A percentile compares a stretch with the other conserved stretches of the same genome.
phyloP scores from a whole-genome alignment of 495 filamentous ascomycete species.

The Penicillium ochrochloron region DNA sequence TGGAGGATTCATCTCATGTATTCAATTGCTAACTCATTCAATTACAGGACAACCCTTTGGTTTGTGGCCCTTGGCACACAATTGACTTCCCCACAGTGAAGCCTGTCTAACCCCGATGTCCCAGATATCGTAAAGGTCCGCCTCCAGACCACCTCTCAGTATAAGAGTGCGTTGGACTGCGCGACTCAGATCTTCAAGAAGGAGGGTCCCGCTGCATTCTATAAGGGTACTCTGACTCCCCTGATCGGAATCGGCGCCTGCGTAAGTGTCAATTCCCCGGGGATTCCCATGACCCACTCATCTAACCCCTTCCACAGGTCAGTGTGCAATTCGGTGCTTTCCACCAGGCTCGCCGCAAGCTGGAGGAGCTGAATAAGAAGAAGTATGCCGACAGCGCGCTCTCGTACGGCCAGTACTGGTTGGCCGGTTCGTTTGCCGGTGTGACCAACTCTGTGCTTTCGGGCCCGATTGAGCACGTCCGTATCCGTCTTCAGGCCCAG shows the following conservation, averaged over 20 bases:
- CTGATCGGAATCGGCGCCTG: constrained; percentile 96
- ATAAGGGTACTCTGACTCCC: constrained; percentile 98
- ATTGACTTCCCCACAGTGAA: constrained; percentile 5
- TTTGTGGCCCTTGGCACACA: constrained; percentile 37
- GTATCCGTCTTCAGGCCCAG: constrained; percentile 97
- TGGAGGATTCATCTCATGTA: neutral
- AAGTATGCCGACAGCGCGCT: constrained; percentile 57
- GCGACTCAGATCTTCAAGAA: constrained; percentile 82
- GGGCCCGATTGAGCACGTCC: constrained; percentile 93
- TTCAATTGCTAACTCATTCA: constrained; percentile 32
- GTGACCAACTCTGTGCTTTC: constrained; percentile 89
- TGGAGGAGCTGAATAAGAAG: constrained; percentile 74
- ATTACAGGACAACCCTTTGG: constrained; percentile 87
- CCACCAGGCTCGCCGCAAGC: constrained; percentile 83
- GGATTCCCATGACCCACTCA: neutral
- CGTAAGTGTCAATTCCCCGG: constrained; percentile 51
- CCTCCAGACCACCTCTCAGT: constrained; percentile 83
- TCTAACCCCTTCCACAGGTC: constrained; percentile 52
- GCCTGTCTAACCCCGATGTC: constrained; percentile 24
- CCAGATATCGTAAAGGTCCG: constrained; percentile 97
- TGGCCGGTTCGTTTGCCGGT: constrained; percentile 89
- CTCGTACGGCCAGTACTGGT: constrained; percentile 84
- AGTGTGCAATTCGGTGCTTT: constrained; percentile 98
- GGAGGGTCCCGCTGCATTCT: constrained; percentile 91
- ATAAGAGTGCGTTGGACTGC: constrained; percentile 77